Conservation (phyloP, 2,329 filamentous ascomycete genomes). For the Chaetomium globosum region DNA sequence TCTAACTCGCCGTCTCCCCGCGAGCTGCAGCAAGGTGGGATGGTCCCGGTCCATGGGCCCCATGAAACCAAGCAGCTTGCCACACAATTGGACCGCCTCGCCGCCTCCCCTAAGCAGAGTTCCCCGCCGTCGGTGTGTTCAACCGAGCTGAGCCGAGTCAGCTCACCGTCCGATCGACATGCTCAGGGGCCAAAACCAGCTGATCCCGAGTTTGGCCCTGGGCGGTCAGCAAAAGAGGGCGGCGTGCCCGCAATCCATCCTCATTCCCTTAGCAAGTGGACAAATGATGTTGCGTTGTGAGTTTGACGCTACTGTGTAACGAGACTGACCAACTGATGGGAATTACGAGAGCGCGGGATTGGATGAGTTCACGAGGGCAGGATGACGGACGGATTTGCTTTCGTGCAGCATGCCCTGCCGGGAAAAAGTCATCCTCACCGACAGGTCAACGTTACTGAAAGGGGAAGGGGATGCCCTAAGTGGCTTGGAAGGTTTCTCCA, state of each 20-base stretch:
- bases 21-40: neutral
- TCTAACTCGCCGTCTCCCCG: too few relatives aligned
- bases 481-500: neutral
- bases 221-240: neutral
- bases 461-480: too few relatives aligned
- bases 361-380: neutral
- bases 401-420: neutral
- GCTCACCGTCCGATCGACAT: neutral
- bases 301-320: neutral
- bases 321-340: neutral
- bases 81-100: neutral
- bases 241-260: neutral
- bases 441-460: too few relatives aligned
- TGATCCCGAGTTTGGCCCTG: neutral
- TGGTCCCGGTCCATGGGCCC: neutral
- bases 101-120: neutral
- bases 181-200: neutral
- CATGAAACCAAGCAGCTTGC: neutral
- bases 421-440: neutral
- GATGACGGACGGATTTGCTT: neutral
- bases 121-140: neutral
- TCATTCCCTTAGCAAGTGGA: neutral
- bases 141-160: conserved; percentile 12
- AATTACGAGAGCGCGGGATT: neutral
- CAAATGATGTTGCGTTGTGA: neutral